A percentile compares a stretch with the other conserved stretches of the same genome.
phyloP scores from a whole-genome alignment of 345 rosid species.

The Psidium guajava region DNA sequence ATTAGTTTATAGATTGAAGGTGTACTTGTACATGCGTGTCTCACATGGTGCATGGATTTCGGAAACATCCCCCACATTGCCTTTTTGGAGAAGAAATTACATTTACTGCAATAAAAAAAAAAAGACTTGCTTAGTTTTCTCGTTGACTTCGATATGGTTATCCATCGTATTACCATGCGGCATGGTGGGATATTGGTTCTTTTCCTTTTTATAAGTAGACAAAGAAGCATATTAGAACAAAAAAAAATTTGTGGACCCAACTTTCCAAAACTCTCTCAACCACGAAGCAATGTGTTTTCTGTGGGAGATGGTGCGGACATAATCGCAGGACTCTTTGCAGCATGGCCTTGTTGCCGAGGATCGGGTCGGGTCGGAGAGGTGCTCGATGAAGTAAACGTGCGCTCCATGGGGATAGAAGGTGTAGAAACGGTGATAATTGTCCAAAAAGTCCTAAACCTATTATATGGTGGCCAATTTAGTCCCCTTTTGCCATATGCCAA shows the following conservation, averaged over 20 bases:
- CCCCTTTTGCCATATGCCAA: no score
- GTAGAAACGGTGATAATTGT: background rate
- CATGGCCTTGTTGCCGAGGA: background rate
- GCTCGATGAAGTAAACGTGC: background rate
- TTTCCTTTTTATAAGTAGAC: background rate
- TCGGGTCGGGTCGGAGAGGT: conserved; percentile 9
- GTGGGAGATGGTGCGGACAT: background rate
- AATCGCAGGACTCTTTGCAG: background rate
- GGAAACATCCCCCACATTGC: background rate
- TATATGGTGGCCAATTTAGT: no score
- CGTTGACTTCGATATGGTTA: background rate
- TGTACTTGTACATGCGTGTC: background rate
- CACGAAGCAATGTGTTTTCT: no score
- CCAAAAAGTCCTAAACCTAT: no score
- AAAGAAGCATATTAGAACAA: background rate
- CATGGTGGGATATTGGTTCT: no score
- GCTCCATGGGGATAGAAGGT: background rate
- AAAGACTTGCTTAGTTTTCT: background rate
- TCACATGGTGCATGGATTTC: background rate
- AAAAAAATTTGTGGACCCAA: background rate
- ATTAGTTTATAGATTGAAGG: background rate
- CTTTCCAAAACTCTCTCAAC: background rate
- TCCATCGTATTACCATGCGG: no score
- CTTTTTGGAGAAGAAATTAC: background rate
- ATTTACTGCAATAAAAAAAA: background rate